phyloP scores from a whole-genome alignment of 768 basidiomycete genomes.

The Mycena amicta region DNA sequence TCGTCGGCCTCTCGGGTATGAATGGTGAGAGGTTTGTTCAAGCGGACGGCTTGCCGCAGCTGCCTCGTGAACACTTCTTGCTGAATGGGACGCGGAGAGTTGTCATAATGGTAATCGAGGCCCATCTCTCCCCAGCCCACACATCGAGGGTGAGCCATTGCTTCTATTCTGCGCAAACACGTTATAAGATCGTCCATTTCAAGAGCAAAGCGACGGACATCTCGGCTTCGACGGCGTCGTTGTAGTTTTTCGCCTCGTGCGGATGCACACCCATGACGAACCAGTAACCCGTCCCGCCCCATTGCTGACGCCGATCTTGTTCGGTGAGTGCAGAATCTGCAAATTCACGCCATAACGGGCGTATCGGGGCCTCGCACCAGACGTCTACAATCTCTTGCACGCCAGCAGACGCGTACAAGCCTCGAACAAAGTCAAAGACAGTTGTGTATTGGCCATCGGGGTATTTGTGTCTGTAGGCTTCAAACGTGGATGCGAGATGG shows the following conservation, averaged over 20 bases:
- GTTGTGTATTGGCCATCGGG: constrained; percentile 52
- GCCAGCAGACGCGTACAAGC: constrained; percentile 56
- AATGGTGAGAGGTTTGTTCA: constrained; percentile 80
- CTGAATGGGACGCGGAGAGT: constrained; percentile 72
- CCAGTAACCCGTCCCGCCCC: constrained; percentile 78
- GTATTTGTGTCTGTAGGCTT: constrained; percentile 63
- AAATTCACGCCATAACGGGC: constrained; percentile 63
- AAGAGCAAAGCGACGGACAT: constrained; percentile 47
- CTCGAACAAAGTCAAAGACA: constrained; percentile 72
- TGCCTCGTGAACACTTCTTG: constrained; percentile 68
- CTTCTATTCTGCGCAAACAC: constrained; percentile 57
- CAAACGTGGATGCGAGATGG: constrained; percentile 76
- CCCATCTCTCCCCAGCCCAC: constrained; percentile 92
- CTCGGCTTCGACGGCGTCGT: constrained; percentile 64
- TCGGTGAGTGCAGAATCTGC: constrained; percentile 67
- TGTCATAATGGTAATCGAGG: constrained; percentile 83
- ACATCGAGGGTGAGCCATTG: constrained; percentile 78
- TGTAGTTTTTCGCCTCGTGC: constrained; percentile 73
- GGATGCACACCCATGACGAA: constrained; percentile 72
- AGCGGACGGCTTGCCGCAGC: constrained; percentile 63
- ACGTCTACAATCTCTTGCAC: constrained; percentile 80
- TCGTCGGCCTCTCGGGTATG: constrained; percentile 87
- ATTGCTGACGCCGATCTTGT: constrained; percentile 49
- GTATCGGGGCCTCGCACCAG: constrained; percentile 84
- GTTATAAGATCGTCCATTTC: background rate